Percentiles rank a stretch among this genome's conserved stretches.
Evolutionary conservation across 495 filamentous ascomycete genomes (phyloP).

Genomic region (Penicillium argentinense): DNA sequence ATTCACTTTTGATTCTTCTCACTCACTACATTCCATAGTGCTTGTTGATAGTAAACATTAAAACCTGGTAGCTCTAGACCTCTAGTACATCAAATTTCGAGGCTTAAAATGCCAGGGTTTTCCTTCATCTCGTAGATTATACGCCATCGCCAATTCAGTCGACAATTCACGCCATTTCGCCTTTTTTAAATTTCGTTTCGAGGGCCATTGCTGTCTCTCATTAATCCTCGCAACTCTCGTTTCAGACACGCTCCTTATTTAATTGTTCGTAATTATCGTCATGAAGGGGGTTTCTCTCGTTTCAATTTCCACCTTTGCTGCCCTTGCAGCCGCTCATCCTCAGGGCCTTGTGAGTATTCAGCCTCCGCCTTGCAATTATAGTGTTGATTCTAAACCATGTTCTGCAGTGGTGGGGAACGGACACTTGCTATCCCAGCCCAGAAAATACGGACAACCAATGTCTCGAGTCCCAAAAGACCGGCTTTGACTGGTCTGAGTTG

Average conservation of each 20-base stretch:
- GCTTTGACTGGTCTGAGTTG: conserved; percentile 74
- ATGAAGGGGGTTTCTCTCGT: conserved; percentile 26
- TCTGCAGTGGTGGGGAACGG: conserved; percentile 54
- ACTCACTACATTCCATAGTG: no score
- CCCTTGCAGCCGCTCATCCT: conserved; percentile 30
- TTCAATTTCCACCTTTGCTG: conserved; percentile 25
- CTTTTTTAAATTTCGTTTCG: conserved; percentile 1
- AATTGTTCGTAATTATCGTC: not conserved
- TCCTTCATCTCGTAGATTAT: no score
- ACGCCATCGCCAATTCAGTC: conserved; percentile 12
- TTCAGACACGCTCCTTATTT: not conserved
- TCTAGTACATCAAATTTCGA: no score
- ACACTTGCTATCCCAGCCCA: conserved; percentile 64
- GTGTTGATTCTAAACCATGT: conserved; percentile 9
- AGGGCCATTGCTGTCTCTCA: conserved; percentile 17
- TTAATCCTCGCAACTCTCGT: conserved; percentile 15
- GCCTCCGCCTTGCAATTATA: not conserved
- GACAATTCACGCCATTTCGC: conserved; percentile 14
- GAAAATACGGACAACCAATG: conserved; percentile 79
- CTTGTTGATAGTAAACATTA: no score
- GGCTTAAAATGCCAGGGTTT: no score
- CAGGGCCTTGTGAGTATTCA: conserved; percentile 28
- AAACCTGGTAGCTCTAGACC: no score
- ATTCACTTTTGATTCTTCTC: no score
- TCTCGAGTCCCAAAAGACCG: conserved; percentile 57